These are phyloP conservation scores for Cutaneotrichosporon mucoides DNA, from an alignment of 1,284 basidiomycete species.

Conservation along the genomic window DNA sequence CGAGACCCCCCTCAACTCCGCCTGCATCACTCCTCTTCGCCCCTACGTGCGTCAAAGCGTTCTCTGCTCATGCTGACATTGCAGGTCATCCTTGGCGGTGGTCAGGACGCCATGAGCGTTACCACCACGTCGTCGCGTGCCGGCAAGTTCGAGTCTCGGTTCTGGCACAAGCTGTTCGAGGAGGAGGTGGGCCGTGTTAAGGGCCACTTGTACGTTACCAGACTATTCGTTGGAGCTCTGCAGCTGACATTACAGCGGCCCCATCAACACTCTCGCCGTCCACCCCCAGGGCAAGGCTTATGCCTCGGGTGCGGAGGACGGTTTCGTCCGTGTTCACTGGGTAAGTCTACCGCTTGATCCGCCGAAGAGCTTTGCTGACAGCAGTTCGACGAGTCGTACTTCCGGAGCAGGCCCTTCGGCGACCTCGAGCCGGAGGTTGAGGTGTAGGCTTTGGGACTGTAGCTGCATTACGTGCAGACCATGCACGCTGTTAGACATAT, in stretches of 20 bases:
- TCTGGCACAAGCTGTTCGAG: slow-evolving; percentile 98
- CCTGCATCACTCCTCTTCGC: slow-evolving; percentile 74
- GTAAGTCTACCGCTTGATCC: slow-evolving; percentile 24
- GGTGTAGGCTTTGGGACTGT: slow-evolving; percentile 23
- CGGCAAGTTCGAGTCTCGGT: slow-evolving; percentile 96
- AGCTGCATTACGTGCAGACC: slow-evolving; percentile 14
- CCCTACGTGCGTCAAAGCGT: slow-evolving; percentile 59
- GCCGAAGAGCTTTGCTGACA: not conserved
- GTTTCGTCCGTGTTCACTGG: slow-evolving; percentile 82
- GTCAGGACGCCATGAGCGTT: slow-evolving; percentile 96
- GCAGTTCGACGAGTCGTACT: slow-evolving; percentile 87
- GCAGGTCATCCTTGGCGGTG: slow-evolving; percentile 77
- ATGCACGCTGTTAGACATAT: slow-evolving; percentile 4
- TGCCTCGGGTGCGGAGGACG: slow-evolving; percentile 95
- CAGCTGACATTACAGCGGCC: slow-evolving; percentile 55
- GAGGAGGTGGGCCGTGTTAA: slow-evolving; percentile 97
- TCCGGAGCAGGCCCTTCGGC: slow-evolving; percentile 82
- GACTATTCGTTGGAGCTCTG: not conserved
- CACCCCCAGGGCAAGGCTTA: slow-evolving; percentile 86
- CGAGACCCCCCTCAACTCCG: slow-evolving; percentile 94
- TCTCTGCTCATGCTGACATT: not conserved
- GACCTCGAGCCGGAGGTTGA: slow-evolving; percentile 68
- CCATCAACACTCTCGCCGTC: slow-evolving; percentile 96
- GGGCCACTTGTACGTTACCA: slow-evolving; percentile 59
- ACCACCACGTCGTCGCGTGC: slow-evolving; percentile 90